Evolutionary conservation across 441 rosid genomes (phyloP), one percentile per base, ranked within the genome.

Genomic region (Erodium trifolium): DNA sequence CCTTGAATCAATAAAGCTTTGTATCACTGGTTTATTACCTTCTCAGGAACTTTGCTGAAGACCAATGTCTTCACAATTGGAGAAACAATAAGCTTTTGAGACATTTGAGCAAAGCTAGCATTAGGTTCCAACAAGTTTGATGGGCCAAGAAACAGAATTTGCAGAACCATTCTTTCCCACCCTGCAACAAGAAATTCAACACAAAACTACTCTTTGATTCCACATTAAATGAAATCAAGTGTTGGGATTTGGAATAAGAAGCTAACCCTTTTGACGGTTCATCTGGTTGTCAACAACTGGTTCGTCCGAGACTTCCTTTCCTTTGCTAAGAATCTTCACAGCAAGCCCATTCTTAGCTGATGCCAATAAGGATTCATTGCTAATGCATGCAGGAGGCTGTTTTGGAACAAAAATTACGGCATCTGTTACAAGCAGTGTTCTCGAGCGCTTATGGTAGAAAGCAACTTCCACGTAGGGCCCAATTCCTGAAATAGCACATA

Each of bases 141-240:
- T 0, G 97, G 98, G 41, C 98, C 96, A 8, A 93, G 97, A 77
- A 91, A 93, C 76, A 91, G 73, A 63, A 93, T 93, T 73, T 93
- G 97, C 23, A 93, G 85, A 69, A 93, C 99, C 97, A 91, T 91
- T 83, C 99, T 88, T 78, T 93, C 99, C 99, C 97, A 93, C 5
- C 97, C 97, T 93, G 85, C 81, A 81, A 29, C 63, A 70, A 66
- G 60, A 59, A 67, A 14, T 0, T 35, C 16, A 65, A 3, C 17
- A 23, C 27, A 23, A 23, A 23, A 23, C 2, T 23, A 23, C 27
- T 23, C 27, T 23, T 23, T 23, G 27, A 23, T 34, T 34, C 5
- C 37, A 34, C 37, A 3, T 1, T 1, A 34, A 41, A 41, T 41
- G 47, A 7, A 41, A 37, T 16, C 17, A 55, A 5, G 14, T 55